Percentiles rank a stretch among this genome's conserved stretches.
Evolutionary conservation across 768 basidiomycete species (phyloP).

Genomic region (Agaricus sinodeliciosus): DNA sequence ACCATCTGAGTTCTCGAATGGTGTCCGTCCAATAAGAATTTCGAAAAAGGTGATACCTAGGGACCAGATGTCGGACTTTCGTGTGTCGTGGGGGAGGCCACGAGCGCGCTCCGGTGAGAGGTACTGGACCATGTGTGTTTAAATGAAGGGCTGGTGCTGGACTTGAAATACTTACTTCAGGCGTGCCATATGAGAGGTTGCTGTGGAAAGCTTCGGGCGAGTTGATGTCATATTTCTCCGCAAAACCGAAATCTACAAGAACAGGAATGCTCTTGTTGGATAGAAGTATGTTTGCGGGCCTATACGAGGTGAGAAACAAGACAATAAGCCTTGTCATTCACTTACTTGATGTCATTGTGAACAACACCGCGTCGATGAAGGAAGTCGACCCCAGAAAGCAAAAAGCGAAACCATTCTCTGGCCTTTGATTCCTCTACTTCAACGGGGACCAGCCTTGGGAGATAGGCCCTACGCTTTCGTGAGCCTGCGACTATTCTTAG

Average conservation of each 20-base stretch:
- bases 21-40: conserved; percentile 86
- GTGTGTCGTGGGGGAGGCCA: conserved; percentile 86
- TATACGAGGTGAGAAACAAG: conserved; percentile 20
- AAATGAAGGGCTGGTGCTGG: background rate
- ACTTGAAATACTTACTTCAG: conserved; percentile 51
- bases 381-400: conserved; percentile 79
- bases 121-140: conserved; percentile 46
- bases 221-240: conserved; percentile 71
- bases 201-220: conserved; percentile 70
- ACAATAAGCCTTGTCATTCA: conserved; percentile 4
- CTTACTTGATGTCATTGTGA: conserved; percentile 93
- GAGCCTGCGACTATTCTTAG: conserved; percentile 6
- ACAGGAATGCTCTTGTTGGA: conserved; percentile 74
- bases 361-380: conserved; percentile 80
- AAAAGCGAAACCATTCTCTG: conserved; percentile 73
- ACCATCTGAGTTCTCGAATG: conserved; percentile 78
- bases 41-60: conserved; percentile 91
- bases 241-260: conserved; percentile 95
- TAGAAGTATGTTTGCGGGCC: conserved; percentile 91
- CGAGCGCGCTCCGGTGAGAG: conserved; percentile 88
- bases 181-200: conserved; percentile 84
- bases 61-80: conserved; percentile 86
- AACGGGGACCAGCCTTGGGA: conserved; percentile 83
- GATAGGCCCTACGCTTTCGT: conserved; percentile 58
- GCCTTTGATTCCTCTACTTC: conserved; percentile 78